phyloP scores from a whole-genome alignment of 176 grass and related monocot genomes.

The bread wheat (Triticum aestivum) region IWGSC_CS_RefSeq_v2.1 NC_057799.1:52331544-52332043 shows the following conservation, averaged over 20 bases:
- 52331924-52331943: not conserved
- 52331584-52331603: not conserved
- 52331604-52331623: not conserved
- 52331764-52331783: not conserved
- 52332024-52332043: not conserved
- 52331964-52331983: not conserved
- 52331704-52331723: not conserved
- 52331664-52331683: not conserved
- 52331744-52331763: not conserved
- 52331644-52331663: not conserved
- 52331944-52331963: not conserved
- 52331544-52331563: not conserved
- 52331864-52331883: no score
- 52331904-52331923: no score
- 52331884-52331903: no score
- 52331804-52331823: not conserved
- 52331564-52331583: not conserved
- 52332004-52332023: not conserved
- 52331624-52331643: not conserved
- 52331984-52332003: not conserved
- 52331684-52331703: not conserved
- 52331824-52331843: no score
- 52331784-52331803: not conserved
- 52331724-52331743: not conserved
- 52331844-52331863: no score